Percentiles rank a stretch among this genome's conserved stretches.
Evolutionary conservation across 371 early-diverging fungal species (phyloP).

Genomic region (Paraphysoderma sedebokerense): DNA sequence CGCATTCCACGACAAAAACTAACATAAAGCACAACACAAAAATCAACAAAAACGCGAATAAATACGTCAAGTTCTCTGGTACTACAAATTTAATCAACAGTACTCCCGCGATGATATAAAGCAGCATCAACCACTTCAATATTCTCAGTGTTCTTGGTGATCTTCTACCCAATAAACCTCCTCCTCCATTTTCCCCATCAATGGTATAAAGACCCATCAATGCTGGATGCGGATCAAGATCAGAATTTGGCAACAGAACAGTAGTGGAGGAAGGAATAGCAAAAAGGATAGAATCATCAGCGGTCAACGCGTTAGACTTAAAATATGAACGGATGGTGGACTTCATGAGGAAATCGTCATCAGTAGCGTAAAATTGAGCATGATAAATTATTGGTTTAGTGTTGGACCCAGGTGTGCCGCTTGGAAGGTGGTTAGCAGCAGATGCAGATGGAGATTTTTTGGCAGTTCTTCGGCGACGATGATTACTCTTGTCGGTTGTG

Average conservation of each 20-base stretch:
- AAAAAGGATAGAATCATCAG: constrained; percentile 53
- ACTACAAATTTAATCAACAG: constrained; percentile 16
- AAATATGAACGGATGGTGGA: constrained; percentile 44
- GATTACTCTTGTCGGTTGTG: no score
- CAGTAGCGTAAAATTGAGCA: constrained; percentile 39
- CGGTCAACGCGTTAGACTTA: constrained; percentile 44
- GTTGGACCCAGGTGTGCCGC: no score
- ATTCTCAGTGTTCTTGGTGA: constrained; percentile 1
- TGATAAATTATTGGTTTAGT: background rate
- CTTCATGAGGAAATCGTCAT: constrained; percentile 64
- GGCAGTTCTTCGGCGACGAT: no score
- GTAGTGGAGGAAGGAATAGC: constrained; percentile 3
- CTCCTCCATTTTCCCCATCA: constrained; percentile 8
- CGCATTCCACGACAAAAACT: no score
- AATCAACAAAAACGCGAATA: constrained; percentile 15
- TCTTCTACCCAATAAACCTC: background rate
- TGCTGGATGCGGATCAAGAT: constrained; percentile 18
- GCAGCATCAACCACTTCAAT: constrained; percentile 12
- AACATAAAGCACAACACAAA: constrained; percentile 15
- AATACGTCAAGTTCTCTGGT: constrained; percentile 6
- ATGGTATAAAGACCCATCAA: constrained; percentile 13
- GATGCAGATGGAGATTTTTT: no score
- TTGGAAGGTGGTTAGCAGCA: no score
- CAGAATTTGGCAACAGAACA: background rate
- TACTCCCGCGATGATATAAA: constrained; percentile 11